A percentile compares a stretch with the other conserved stretches of the same genome.
These are phyloP conservation scores for Arxiozyma heterogenica DNA, from an alignment of 1,139 yeast species.

Conservation along the genomic window DNA sequence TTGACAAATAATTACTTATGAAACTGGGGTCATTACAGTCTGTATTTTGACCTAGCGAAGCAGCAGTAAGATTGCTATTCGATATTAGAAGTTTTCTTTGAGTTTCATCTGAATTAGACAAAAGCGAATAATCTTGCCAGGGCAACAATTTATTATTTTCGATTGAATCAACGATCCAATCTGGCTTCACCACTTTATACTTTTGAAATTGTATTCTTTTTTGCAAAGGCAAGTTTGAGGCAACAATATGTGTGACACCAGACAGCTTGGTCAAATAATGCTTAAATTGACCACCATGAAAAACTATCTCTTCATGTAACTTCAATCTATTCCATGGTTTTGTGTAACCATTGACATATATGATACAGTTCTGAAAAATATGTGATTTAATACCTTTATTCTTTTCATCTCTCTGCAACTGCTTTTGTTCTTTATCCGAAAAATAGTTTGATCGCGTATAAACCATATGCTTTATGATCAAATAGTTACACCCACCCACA, in stretches of 20 bases:
- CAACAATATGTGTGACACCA: conserved; percentile 78
- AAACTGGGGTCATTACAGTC: conserved; percentile 78
- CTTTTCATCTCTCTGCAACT: conserved; percentile 56
- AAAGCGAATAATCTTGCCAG: conserved; percentile 62
- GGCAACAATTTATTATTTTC: conserved; percentile 40
- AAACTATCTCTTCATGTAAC: conserved; percentile 59
- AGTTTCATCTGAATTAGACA: conserved; percentile 36
- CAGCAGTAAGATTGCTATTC: neutral
- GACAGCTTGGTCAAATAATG: conserved; percentile 41
- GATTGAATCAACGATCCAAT: conserved; percentile 70
- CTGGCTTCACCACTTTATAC: conserved; percentile 59
- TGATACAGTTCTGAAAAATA: conserved; percentile 53
- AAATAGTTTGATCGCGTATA: conserved; percentile 37
- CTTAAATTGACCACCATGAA: conserved; percentile 73
- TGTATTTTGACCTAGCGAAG: conserved; percentile 5
- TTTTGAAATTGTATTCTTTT: conserved; percentile 57
- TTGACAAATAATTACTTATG: conserved; percentile 58
- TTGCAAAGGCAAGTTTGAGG: conserved; percentile 68
- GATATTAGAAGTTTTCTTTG: neutral
- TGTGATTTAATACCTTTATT: conserved; percentile 28
- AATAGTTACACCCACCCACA: neutral
- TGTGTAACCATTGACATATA: conserved; percentile 83
- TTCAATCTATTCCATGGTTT: conserved; percentile 57
- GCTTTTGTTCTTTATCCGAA: conserved; percentile 47
- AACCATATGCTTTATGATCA: conserved; percentile 3